These are phyloP conservation scores for Phytophthora melonis DNA, from an alignment of 352 stramenopile genomes.

Conservation along the genomic window DNA sequence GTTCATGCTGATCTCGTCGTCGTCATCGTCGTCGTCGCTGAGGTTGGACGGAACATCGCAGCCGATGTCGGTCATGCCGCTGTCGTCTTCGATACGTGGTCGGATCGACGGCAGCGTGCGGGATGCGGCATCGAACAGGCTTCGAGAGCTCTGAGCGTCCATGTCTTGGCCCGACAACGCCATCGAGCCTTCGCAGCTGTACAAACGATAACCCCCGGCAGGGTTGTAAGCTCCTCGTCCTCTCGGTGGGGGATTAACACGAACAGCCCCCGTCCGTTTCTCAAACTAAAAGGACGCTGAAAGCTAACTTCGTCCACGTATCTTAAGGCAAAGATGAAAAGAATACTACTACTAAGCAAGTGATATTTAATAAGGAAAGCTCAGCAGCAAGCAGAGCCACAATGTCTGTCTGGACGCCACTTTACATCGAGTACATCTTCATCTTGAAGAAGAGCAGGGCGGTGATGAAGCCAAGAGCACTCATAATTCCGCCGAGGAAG, in stretches of 20 bases:
- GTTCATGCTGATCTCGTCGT: background rate
- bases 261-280: background rate
- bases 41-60: conserved; percentile 2
- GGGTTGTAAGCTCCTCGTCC: too few relatives aligned
- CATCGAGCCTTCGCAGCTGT: background rate
- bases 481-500: conserved; percentile 71
- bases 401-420: background rate
- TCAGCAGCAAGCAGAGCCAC: background rate
- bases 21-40: background rate
- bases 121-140: background rate
- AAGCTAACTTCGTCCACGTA: background rate
- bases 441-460: conserved; percentile 64
- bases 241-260: background rate
- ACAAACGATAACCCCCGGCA: background rate
- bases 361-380: background rate
- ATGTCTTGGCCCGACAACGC: background rate
- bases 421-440: conserved; percentile 78
- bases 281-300: too few relatives aligned
- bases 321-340: background rate
- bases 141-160: background rate
- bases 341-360: background rate
- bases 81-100: background rate
- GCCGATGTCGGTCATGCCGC: background rate
- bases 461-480: conserved; percentile 59
- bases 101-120: background rate